These are phyloP conservation scores for Sequoiadendron giganteum DNA, from an alignment of 75 land plant genomes.

Conservation along the genomic window DNA sequence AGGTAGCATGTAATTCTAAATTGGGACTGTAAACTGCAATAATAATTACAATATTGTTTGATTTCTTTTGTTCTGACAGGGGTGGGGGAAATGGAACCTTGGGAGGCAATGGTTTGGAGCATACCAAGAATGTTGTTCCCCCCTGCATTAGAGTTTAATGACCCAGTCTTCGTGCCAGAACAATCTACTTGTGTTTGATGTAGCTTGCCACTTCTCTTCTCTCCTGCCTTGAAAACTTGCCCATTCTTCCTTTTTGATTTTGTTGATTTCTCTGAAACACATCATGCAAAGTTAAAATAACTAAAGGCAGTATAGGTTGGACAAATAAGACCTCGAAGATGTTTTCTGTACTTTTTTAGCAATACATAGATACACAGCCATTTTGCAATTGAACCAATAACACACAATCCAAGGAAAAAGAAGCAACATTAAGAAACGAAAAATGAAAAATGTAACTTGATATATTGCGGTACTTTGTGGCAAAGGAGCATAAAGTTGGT, in stretches of 20 bases:
- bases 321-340: neutral
- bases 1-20: neutral
- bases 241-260: neutral
- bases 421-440: neutral
- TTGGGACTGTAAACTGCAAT: neutral
- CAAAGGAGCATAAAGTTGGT: neutral
- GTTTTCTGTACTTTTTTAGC: neutral
- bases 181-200: neutral
- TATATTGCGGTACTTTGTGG: neutral
- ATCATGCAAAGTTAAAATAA: neutral
- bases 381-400: neutral
- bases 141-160: neutral
- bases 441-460: neutral
- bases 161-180: neutral
- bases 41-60: neutral
- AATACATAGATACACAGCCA: neutral
- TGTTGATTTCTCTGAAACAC: neutral
- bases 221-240: neutral
- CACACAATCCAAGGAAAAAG: neutral
- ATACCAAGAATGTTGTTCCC: conserved; percentile 10
- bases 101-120: neutral
- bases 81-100: neutral
- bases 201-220: conserved; percentile 4
- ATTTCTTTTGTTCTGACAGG: neutral
- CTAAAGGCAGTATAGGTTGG: neutral